Evolutionary conservation across 2,329 filamentous ascomycete species (phyloP).

Genomic region (Paracoccidioides lutzii): DNA sequence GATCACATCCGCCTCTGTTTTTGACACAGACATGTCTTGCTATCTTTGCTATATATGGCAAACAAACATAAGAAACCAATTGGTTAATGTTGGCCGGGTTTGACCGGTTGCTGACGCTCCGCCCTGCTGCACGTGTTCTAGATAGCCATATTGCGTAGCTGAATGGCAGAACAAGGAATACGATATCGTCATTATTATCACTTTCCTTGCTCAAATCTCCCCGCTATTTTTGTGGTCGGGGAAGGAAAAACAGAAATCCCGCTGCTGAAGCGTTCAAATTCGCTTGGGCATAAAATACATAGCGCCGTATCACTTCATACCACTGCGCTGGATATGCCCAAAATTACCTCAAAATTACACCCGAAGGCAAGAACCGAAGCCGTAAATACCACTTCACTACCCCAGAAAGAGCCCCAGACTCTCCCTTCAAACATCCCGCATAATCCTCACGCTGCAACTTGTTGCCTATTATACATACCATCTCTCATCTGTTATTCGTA

Average conservation of each 20-base stretch:
- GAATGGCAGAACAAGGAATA: too few relatives aligned
- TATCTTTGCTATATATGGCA: neutral
- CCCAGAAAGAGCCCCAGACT: neutral
- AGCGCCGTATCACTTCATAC: neutral
- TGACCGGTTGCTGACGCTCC: too few relatives aligned
- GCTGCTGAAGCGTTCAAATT: too few relatives aligned
- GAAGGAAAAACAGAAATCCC: too few relatives aligned
- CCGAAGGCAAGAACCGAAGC: neutral
- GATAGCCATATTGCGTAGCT: too few relatives aligned
- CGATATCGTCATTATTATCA: too few relatives aligned
- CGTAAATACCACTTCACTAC: neutral
- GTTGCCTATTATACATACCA: neutral
- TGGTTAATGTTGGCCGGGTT: too few relatives aligned
- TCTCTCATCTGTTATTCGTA: neutral
- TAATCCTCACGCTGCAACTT: neutral
- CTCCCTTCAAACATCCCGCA: neutral
- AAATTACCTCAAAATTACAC: neutral
- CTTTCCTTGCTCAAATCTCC: too few relatives aligned
- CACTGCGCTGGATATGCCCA: too few relatives aligned
- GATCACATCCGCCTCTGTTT: conserved; percentile 40
- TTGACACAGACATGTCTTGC: conserved; percentile 22
- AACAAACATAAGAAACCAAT: neutral
- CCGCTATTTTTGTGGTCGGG: neutral
- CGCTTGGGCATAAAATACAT: neutral
- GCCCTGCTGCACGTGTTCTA: too few relatives aligned